These are phyloP conservation scores for Malus hybrid DNA, from an alignment of 331 rosid genomes.

Conservation along the genomic window DNA sequence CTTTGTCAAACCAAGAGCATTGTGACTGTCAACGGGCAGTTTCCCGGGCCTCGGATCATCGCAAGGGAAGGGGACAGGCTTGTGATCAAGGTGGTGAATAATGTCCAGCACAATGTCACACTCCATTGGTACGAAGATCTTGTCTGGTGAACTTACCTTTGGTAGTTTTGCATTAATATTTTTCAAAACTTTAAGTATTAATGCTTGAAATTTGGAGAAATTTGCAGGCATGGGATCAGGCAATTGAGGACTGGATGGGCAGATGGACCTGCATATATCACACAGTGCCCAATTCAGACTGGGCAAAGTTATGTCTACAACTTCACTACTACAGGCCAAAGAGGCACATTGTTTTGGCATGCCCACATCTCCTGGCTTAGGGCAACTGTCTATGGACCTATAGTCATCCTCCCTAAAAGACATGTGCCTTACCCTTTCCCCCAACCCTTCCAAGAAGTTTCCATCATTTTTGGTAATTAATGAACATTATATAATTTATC, in stretches of 20 bases:
- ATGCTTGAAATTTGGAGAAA: not conserved
- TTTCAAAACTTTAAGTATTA: not conserved
- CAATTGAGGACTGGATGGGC: constrained; percentile 76
- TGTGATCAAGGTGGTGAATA: constrained; percentile 53
- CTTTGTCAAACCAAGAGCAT: constrained; percentile 72
- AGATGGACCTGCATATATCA: constrained; percentile 78
- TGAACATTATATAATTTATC: not conserved
- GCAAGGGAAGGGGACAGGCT: constrained; percentile 79
- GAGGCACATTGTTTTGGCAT: constrained; percentile 84
- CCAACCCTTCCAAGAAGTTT: constrained; percentile 57
- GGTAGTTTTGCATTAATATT: not conserved
- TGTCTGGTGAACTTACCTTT: not conserved
- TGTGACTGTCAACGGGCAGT: constrained; percentile 59
- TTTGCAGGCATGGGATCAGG: constrained; percentile 61
- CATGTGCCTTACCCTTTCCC: constrained; percentile 61
- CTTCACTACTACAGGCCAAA: constrained; percentile 58
- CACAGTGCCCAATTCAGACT: constrained; percentile 75
- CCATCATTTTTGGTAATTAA: constrained; percentile 50
- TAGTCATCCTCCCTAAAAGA: constrained; percentile 69
- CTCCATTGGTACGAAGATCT: constrained; percentile 49
- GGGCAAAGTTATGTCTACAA: constrained; percentile 59
- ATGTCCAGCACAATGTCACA: constrained; percentile 49
- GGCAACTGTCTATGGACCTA: constrained; percentile 58
- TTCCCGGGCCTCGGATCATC: constrained; percentile 63
- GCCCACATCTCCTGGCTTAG: constrained; percentile 86